These are phyloP conservation scores for Rhododendron ferrugineum DNA, from an alignment of 148 eudicot species.

Conservation along the genomic window DNA sequence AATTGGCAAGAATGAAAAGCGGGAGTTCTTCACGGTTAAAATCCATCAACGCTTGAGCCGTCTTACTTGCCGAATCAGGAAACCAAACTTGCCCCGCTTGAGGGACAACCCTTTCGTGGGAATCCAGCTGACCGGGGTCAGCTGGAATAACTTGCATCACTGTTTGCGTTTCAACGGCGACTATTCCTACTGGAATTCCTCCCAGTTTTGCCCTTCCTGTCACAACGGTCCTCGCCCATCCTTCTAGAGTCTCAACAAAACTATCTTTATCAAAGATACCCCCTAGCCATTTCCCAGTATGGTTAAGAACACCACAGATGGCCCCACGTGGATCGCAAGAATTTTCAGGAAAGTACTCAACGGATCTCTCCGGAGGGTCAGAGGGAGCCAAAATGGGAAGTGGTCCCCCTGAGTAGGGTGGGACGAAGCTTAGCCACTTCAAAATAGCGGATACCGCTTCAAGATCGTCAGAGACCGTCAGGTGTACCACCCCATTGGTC, in stretches of 20 bases:
- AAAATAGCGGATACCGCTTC: slow-evolving; percentile 81
- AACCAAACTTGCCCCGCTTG: slow-evolving; percentile 99
- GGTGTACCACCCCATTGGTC: slow-evolving; percentile 92
- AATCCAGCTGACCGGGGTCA: slow-evolving; percentile 96
- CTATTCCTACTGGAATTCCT: slow-evolving; percentile 91
- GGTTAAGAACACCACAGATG: slow-evolving; percentile 53
- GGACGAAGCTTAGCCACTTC: slow-evolving; percentile 92
- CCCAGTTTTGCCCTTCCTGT: slow-evolving; percentile 99
- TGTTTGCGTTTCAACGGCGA: slow-evolving; percentile 96
- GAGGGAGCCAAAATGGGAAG: slow-evolving; percentile 73
- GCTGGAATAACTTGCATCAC: slow-evolving; percentile 98
- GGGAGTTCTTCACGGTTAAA: slow-evolving; percentile 95
- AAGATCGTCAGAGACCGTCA: slow-evolving; percentile 89
- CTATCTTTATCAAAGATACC: slow-evolving; percentile 90
- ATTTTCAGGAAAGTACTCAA: slow-evolving; percentile 84
- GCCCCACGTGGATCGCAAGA: slow-evolving; percentile 96
- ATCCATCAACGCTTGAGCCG: slow-evolving; percentile 98
- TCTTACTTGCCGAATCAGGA: slow-evolving; percentile 95
- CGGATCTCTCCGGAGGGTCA: slow-evolving; percentile 77
- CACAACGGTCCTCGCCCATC: slow-evolving; percentile 99
- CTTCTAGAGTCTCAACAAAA: slow-evolving; percentile 90
- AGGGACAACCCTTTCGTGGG: slow-evolving; percentile 95
- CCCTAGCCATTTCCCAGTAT: slow-evolving; percentile 79
- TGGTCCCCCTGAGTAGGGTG: slow-evolving; percentile 67
- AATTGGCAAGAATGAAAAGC: slow-evolving; percentile 91